Percentiles rank a stretch among this genome's conserved stretches.
These are phyloP conservation scores for Aureobasidium subglaciale DNA, from an alignment of 2,329 filamentous ascomycete species.

Conservation along the genomic window DNA sequence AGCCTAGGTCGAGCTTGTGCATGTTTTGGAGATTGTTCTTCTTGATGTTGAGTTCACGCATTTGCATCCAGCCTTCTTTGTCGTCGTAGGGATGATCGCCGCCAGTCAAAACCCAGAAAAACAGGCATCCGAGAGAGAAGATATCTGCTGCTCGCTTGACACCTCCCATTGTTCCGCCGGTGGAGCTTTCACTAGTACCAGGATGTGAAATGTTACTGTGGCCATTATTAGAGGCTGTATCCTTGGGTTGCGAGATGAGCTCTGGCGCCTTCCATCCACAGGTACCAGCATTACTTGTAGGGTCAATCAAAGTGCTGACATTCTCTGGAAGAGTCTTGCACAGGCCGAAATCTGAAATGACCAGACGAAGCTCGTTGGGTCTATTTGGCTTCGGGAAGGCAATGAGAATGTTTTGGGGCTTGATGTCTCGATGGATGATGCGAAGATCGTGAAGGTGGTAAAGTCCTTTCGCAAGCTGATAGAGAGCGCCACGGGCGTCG, in stretches of 20 bases:
- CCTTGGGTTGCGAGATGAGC: conserved; percentile 58
- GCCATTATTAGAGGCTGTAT: conserved; percentile 37
- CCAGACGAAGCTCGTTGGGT: conserved; percentile 39
- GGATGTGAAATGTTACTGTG: conserved; percentile 39
- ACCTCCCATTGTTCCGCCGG: conserved; percentile 45
- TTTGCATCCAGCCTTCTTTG: conserved; percentile 80
- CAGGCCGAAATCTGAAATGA: conserved; percentile 95
- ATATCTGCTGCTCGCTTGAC: conserved; percentile 96
- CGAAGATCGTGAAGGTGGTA: conserved; percentile 83
- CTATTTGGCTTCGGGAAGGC: conserved; percentile 56
- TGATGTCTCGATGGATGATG: conserved; percentile 94
- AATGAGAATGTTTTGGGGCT: conserved; percentile 95
- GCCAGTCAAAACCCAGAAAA: conserved; percentile 95
- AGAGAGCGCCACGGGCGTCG: conserved; percentile 72
- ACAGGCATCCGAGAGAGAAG: conserved; percentile 94
- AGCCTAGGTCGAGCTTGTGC: conserved; percentile 44
- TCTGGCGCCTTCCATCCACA: conserved; percentile 96
- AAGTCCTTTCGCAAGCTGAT: conserved; percentile 84
- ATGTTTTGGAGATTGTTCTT: conserved; percentile 74
- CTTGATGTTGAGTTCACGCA: conserved; percentile 88
- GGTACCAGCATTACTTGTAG: conserved; percentile 88
- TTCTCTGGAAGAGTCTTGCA: conserved; percentile 96
- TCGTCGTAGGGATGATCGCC: conserved; percentile 91
- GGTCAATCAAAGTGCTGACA: conserved; percentile 89
- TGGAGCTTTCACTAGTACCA: conserved; percentile 54